phyloP scores from a whole-genome alignment of 169 alveolate species.

The Eimeria zaria region DNA sequence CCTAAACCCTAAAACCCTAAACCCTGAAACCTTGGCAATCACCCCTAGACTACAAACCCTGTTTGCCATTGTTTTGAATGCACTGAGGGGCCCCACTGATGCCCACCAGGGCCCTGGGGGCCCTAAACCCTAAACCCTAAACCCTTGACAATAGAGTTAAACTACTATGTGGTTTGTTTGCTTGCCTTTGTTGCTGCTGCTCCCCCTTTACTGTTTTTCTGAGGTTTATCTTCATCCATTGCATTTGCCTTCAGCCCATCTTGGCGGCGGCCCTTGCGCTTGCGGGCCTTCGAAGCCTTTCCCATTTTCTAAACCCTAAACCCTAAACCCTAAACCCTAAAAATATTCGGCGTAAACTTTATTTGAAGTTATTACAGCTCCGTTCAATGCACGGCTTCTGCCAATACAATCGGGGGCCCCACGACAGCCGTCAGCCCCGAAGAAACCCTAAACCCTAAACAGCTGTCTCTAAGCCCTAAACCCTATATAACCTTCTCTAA shows the following conservation, averaged over 20 bases:
- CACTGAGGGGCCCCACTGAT: not conserved
- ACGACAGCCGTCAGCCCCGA: constrained; percentile 9
- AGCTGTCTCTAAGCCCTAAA: constrained; percentile 1
- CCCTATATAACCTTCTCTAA: not conserved
- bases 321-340: constrained; percentile 64
- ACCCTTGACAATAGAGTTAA: not conserved
- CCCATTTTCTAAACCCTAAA: constrained; percentile 70
- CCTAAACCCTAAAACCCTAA: constrained; percentile 1
- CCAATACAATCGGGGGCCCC: not conserved
- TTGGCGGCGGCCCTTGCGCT: constrained; percentile 76
- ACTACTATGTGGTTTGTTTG: not conserved
- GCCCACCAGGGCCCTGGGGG: constrained; percentile 9
- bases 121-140: constrained; percentile 31
- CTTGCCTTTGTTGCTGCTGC: not conserved
- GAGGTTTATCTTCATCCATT: constrained; percentile 70
- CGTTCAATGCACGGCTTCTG: not conserved
- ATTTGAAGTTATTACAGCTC: not conserved
- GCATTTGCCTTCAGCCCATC: constrained; percentile 35
- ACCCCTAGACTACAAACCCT: not conserved
- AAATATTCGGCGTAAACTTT: not conserved
- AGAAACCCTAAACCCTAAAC: constrained; percentile 17
- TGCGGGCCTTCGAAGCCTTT: constrained; percentile 77
- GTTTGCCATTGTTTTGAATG: not conserved
- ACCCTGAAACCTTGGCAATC: not conserved
- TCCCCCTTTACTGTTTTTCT: not conserved